Evolutionary conservation across 1,284 basidiomycete genomes (phyloP).

Genomic region (Trichosporon coremiiforme): DNA sequence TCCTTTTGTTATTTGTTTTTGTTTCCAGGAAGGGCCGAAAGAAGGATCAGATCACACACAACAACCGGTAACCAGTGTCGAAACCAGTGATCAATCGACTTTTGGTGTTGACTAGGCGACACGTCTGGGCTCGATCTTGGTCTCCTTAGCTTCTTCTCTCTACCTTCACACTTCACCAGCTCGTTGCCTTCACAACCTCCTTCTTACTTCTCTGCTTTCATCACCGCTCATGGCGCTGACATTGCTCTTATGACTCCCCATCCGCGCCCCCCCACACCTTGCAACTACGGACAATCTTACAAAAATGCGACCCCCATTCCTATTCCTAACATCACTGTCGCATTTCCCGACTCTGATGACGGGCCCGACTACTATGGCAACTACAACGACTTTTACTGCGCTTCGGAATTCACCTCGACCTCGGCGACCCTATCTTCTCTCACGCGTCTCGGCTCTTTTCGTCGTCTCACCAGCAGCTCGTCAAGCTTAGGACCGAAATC

Average conservation of each 20-base stretch:
- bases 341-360: not conserved
- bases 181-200: not conserved
- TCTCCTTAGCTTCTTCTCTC: not conserved
- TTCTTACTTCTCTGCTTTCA: not conserved
- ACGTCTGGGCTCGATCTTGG: not conserved
- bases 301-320: not conserved
- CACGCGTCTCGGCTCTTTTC: not conserved
- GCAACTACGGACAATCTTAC: not conserved
- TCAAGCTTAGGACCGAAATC: constrained; percentile 3
- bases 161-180: not conserved
- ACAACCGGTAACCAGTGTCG: not conserved
- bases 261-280: not conserved
- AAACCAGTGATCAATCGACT: not conserved
- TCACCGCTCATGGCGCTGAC: constrained; percentile 13
- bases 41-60: constrained; percentile 5
- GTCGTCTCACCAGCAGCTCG: not conserved
- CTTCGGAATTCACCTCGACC: not conserved
- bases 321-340: not conserved
- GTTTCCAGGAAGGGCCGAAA: not conserved
- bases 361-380: not conserved
- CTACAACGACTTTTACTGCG: not conserved
- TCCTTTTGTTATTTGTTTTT: constrained; percentile 14
- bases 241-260: constrained; percentile 1
- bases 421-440: not conserved
- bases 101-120: not conserved